Conservation (phyloP, 805 yeast species). For the Candida orba region DNA sequence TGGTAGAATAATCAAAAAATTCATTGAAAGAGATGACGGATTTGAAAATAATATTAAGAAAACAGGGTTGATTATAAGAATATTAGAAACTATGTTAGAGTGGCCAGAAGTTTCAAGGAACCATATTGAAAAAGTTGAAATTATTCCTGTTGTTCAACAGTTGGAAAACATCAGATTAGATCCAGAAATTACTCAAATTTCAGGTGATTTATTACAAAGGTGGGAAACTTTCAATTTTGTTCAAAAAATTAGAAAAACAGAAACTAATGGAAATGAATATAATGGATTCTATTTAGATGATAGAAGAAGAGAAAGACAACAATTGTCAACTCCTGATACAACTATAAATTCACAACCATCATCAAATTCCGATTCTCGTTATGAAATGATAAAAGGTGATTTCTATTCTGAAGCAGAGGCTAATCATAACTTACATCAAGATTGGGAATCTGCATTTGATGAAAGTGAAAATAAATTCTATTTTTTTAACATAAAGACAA, state of each 20-base stretch:
- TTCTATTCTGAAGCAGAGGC: conserved; percentile 2
- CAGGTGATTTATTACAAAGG: conserved; percentile 39
- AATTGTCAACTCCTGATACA: not conserved
- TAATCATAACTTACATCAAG: conserved; percentile 1
- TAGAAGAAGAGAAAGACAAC: conserved; percentile 17
- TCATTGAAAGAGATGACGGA: conserved; percentile 2
- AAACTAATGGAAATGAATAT: not conserved
- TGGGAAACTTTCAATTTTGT: conserved; percentile 79
- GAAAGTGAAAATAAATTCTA: conserved; percentile 39
- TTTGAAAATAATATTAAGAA: not conserved
- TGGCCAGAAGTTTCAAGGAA: conserved; percentile 75
- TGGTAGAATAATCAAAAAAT: conserved; percentile 45
- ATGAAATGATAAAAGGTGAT: conserved; percentile 34
- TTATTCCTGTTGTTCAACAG: conserved; percentile 54
- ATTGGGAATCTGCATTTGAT: conserved; percentile 36
- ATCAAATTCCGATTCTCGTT: not conserved
- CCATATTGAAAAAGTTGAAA: conserved; percentile 65
- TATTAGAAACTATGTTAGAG: conserved; percentile 49
- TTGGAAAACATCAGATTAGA: conserved; percentile 22
- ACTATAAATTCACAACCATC: conserved; percentile 1
- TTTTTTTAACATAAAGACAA: conserved; percentile 39
- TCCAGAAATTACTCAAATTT: conserved; percentile 31
- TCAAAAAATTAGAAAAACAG: conserved; percentile 70
- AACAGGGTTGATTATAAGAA: conserved; percentile 32
- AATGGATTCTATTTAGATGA: conserved; percentile 2